Evolutionary conservation across 164 flowering plant species (phyloP), one percentile per base, ranked within the genome.

Genomic region (Kalanchoe fedtschenkoi): DNA sequence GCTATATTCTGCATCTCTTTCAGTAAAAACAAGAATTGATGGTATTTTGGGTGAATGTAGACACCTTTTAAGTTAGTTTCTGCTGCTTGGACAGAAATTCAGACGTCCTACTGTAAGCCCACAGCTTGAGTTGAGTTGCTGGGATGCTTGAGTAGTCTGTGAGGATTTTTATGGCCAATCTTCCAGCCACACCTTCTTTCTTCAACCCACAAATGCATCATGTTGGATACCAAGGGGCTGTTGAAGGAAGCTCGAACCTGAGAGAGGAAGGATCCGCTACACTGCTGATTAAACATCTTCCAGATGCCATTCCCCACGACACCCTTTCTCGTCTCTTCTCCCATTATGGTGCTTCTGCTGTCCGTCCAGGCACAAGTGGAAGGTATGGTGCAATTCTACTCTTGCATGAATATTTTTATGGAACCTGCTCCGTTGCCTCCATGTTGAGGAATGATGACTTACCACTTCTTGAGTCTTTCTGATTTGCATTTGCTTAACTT

Each of bases 311-410:
- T 62, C 86, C 98, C 35, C 75, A 61, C 1, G 86, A 82, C 15
- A 81, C 88, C 4, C 83, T 92, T n/a, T 74, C 76, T 30, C 77
- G 95, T 6, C 85, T 92, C 58, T 80, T 92, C 77, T 86, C 95
- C 59, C 86, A 88, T 65, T 92, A 83, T 24, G 96, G 97, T 22
- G 97, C 97, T 47, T 71, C 80, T 39, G 70, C 80, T 10, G 86
- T 90, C 16, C 91, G 89, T 26, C 89, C 90, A 29, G 86, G 83
- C 64, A 63, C 81, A 34, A 54, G 70, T 67, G 87, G 78, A 62
- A 81, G 83, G 92, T 86, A 65, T 21, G 21, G 19, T 10, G 19
- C 32, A 57, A 29, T 33, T 6, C 35, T 30, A 30, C 17, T 28
- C 21, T 17, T 29, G 32, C 35, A 14, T 28, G 16, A 21, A 29